Percentiles rank a stretch among this genome's conserved stretches.
Conservation (phyloP, 208 protist species). For the Acanthamoeba castellanii region DNA sequence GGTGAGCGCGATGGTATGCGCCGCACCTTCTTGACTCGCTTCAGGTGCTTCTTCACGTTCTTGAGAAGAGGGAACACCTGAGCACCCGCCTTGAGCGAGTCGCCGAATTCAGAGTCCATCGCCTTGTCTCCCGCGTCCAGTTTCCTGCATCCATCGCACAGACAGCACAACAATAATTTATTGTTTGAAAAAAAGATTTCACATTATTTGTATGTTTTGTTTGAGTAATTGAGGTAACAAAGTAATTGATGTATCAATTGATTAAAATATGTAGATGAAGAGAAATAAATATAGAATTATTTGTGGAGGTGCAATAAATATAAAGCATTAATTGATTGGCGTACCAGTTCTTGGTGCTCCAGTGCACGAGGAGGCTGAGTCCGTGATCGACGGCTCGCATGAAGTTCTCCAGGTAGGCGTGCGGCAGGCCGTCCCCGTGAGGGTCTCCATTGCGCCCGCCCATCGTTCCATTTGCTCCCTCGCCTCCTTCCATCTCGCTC, state of each 20-base stretch:
- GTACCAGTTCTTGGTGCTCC: slow-evolving; percentile 2
- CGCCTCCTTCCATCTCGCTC: no score
- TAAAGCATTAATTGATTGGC: not conserved
- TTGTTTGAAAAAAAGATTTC: no score
- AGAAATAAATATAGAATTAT: no score
- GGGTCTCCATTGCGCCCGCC: no score
- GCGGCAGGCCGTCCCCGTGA: not conserved
- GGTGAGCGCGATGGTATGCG: not conserved
- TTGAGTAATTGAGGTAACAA: no score
- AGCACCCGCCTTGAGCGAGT: not conserved
- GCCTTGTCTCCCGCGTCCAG: not conserved
- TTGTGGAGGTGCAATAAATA: no score
- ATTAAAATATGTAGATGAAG: no score
- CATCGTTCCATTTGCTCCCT: no score
- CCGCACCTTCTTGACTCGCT: not conserved
- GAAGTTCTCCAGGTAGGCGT: not conserved
- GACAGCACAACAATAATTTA: no score
- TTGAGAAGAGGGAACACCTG: not conserved
- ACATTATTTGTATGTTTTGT: no score
- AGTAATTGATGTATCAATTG: no score
- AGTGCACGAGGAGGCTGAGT: not conserved
- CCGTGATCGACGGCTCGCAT: slow-evolving; percentile 2
- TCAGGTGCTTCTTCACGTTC: not conserved
- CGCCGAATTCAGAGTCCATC: not conserved
- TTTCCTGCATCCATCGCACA: not conserved